A percentile compares a stretch with the other conserved stretches of the same genome.
phyloP scores from a whole-genome alignment of 1,284 basidiomycete genomes.

The Pseudozyma tsukubaensis region DNA sequence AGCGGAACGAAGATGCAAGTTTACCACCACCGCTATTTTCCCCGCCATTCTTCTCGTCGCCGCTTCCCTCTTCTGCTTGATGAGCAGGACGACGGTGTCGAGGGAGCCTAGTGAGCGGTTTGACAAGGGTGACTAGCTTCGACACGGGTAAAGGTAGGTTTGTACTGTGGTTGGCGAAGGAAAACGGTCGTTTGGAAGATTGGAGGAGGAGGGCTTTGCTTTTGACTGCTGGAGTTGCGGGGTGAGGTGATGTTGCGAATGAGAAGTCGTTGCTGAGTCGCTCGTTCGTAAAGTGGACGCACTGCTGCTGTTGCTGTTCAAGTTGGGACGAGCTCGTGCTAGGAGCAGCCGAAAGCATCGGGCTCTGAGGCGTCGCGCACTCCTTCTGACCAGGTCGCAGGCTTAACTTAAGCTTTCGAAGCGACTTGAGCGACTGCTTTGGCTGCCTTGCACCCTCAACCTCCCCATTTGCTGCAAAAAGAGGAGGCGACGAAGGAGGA shows the following conservation, averaged over 20 bases:
- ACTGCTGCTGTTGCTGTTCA: neutral
- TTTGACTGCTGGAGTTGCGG: neutral
- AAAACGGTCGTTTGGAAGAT: too few species aligned
- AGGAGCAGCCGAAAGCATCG: neutral
- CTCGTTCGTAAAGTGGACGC: neutral
- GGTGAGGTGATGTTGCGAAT: neutral
- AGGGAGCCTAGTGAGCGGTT: too few species aligned
- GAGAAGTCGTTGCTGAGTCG: neutral
- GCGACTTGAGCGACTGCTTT: constrained; percentile 8
- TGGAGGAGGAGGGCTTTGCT: too few species aligned
- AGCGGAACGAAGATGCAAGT: neutral
- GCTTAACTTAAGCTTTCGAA: constrained; percentile 12
- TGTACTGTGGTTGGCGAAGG: too few species aligned
- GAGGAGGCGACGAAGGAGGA: neutral
- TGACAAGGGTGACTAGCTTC: too few species aligned
- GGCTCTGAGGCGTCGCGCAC: too few species aligned
- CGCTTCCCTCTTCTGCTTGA: too few species aligned
- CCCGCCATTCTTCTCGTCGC: neutral
- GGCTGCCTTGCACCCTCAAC: neutral
- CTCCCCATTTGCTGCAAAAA: neutral
- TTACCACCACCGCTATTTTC: neutral
- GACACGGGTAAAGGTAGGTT: too few species aligned
- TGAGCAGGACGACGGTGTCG: too few species aligned
- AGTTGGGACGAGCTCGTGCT: neutral
- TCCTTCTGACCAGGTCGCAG: constrained; percentile 5